Conservation (phyloP, 2,329 filamentous ascomycete genomes). For the Aspergillus tanneri region DNA sequence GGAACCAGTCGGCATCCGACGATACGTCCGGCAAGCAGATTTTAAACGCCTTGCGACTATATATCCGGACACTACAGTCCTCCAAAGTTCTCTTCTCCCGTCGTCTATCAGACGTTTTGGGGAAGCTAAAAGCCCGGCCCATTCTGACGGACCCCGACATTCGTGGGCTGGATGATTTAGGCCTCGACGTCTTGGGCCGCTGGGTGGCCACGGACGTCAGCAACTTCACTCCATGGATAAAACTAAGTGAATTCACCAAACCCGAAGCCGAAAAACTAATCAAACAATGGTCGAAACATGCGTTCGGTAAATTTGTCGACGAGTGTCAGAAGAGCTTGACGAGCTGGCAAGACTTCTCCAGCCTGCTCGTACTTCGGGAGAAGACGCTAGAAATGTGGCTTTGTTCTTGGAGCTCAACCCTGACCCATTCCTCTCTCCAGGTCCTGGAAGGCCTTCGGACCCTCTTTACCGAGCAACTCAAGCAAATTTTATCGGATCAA, state of each 20-base stretch:
- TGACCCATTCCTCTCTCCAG: slow-evolving; percentile 52
- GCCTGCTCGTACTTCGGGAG: slow-evolving; percentile 68
- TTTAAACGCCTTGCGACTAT: slow-evolving; percentile 66
- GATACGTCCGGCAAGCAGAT: slow-evolving; percentile 54
- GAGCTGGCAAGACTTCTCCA: slow-evolving; percentile 63
- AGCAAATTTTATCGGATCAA: slow-evolving; percentile 62
- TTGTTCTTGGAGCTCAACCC: slow-evolving; percentile 62
- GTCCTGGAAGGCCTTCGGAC: slow-evolving; percentile 68
- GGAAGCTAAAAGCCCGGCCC: slow-evolving; percentile 65
- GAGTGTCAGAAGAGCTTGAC: slow-evolving; percentile 62
- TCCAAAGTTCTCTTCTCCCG: slow-evolving; percentile 74
- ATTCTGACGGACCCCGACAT: slow-evolving; percentile 72
- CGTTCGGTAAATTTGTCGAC: slow-evolving; percentile 59
- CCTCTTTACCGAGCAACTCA: slow-evolving; percentile 67
- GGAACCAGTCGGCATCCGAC: slow-evolving; percentile 57
- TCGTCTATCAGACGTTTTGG: slow-evolving; percentile 68
- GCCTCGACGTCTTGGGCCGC: slow-evolving; percentile 71
- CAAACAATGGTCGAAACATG: slow-evolving; percentile 62
- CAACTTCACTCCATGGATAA: slow-evolving; percentile 83
- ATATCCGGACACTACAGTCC: slow-evolving; percentile 72
- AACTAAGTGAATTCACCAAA: slow-evolving; percentile 71
- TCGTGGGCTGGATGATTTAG: slow-evolving; percentile 64
- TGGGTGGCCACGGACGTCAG: slow-evolving; percentile 83
- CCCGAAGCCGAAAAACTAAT: slow-evolving; percentile 61
- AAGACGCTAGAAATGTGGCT: slow-evolving; percentile 74